Percentiles rank a stretch among this genome's conserved stretches.
These are phyloP conservation scores for Phaffomyces antillensis DNA, from an alignment of 805 yeast genomes.

Conservation along the genomic window DNA sequence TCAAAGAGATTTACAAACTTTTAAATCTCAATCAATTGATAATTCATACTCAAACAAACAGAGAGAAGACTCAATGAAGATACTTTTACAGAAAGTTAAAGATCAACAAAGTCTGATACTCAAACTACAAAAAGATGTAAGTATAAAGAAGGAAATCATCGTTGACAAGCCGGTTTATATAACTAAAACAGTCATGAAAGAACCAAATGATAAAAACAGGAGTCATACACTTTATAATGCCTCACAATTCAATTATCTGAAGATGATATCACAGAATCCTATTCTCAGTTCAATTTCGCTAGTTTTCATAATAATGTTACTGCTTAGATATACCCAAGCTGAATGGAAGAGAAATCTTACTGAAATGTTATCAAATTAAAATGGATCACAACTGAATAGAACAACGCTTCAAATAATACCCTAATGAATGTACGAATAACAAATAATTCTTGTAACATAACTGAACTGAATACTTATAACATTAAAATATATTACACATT, in stretches of 20 bases:
- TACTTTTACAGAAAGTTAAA: slow-evolving; percentile 13
- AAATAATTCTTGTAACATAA: not conserved
- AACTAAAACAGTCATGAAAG: not conserved
- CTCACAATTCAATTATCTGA: not conserved
- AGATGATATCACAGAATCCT: not conserved
- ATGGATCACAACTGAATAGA: not conserved
- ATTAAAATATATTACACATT: not conserved
- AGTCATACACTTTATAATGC: not conserved
- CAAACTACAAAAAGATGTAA: slow-evolving; percentile 8
- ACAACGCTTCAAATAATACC: too few relatives aligned
- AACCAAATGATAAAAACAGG: too few relatives aligned
- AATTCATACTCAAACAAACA: slow-evolving; percentile 1
- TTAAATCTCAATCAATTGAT: slow-evolving; percentile 3
- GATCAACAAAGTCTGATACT: slow-evolving; percentile 15
- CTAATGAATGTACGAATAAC: too few relatives aligned
- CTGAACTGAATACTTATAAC: slow-evolving; percentile 8
- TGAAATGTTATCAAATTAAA: slow-evolving; percentile 6
- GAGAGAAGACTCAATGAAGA: slow-evolving; percentile 11
- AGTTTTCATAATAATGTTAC: not conserved
- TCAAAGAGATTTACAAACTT: slow-evolving; percentile 8
- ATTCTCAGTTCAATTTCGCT: not conserved
- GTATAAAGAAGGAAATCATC: slow-evolving; percentile 5
- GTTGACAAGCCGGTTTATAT: slow-evolving; percentile 2
- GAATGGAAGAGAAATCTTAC: slow-evolving; percentile 1
- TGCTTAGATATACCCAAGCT: not conserved